A percentile compares a stretch with the other conserved stretches of the same genome.
Conservation (phyloP, 768 basidiomycete species). For the Strobilomyces dryophilus region DNA sequence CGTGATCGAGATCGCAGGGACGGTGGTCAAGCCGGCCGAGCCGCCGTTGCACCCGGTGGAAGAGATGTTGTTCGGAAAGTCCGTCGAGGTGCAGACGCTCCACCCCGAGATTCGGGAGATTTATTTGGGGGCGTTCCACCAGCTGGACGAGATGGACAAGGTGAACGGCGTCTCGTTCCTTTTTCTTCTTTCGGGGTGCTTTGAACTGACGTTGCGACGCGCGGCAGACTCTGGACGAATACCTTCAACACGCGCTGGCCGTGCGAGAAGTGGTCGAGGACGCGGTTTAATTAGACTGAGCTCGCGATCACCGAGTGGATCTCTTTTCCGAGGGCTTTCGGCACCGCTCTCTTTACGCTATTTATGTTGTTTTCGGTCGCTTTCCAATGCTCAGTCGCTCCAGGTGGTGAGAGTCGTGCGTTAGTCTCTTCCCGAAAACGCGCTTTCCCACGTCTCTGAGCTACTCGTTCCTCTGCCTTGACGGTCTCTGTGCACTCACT, state of each 20-base stretch:
- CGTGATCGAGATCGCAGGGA: conserved; percentile 68
- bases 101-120: conserved; percentile 73
- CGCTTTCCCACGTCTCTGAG: too few species aligned
- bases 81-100: conserved; percentile 54
- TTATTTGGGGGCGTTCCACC: conserved; percentile 65
- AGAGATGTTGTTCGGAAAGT: conserved; percentile 66
- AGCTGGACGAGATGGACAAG: conserved; percentile 78
- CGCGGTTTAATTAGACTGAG: not conserved
- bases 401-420: not conserved
- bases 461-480: too few species aligned
- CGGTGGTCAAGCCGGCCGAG: conserved; percentile 33
- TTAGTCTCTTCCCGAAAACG: not conserved
- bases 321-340: not conserved
- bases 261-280: not conserved
- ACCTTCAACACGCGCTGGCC: conserved; percentile 23
- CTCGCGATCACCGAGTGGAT: not conserved
- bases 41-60: conserved; percentile 60
- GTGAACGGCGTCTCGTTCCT: conserved; percentile 32
- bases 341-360: conserved; percentile 6
- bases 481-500: too few species aligned
- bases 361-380: conserved; percentile 10
- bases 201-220: not conserved
- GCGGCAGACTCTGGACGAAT: conserved; percentile 28
- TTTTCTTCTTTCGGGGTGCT: not conserved
- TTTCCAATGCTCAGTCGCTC: not conserved